Evolutionary conservation across 2,329 filamentous ascomycete species (phyloP), one percentile per base, ranked within the genome.

Genomic region (Penicillium capsulatum): DNA sequence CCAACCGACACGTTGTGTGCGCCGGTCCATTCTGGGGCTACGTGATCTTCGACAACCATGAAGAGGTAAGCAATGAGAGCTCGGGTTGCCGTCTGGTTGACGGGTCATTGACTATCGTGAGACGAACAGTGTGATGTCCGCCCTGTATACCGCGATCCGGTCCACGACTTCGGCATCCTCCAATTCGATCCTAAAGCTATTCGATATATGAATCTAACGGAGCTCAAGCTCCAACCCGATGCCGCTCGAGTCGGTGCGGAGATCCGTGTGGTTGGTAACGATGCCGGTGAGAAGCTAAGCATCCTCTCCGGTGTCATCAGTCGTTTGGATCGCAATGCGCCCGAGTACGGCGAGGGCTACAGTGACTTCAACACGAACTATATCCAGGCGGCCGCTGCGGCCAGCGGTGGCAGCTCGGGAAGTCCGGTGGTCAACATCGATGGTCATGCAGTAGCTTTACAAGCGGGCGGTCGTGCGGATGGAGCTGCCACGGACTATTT

Each of bases 401-500:
- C 92, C 2, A 97, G 90, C 64, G 92, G 92, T 52, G 92, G 92
- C 52, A 95, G 88, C 70, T 98, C 92, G n/a, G 92, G 92, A 47
- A 94, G 86, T 80, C 92, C 92, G 0, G 92, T 98, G 1, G 90
- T 98, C 46, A 94, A 96, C 66, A 85, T 95, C 45, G 87, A 95
- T 64, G 92, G 92, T 8, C 84, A 82, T 60, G 92, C 90, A 4
- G 83, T 98, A 40, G 92, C 92, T 27, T 71, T 98, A 31, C 92
- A 98, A 67, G 92, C 92, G 31, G 92, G 94, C 47, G 92, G 92
- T 31, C 80, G 92, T 65, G 86, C 87, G 19, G 92, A 98, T 61
- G 91, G 91, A 44, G 92, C 92, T 31, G 91, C 94, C 9, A 98
- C 92, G 14, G 92, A 98, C 64, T 98, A 98, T 65, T 97, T 98